These are phyloP conservation scores for Arctostaphylos glauca DNA, from an alignment of 148 eudicot species.

Conservation along the genomic window DNA sequence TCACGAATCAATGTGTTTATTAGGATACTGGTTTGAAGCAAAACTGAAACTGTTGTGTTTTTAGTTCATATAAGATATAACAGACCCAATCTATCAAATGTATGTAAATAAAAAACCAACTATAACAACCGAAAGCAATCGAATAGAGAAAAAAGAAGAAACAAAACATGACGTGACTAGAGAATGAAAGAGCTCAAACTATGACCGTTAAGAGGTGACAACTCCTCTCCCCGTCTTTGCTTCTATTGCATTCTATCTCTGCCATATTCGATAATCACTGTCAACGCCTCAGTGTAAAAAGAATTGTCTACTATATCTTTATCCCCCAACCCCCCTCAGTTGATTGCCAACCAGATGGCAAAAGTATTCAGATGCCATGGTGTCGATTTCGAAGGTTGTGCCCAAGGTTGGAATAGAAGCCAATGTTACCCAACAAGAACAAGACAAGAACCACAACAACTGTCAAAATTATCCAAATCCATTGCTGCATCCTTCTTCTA, in stretches of 20 bases:
- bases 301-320: background rate
- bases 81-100: conserved; percentile 17
- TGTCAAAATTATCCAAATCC: conserved; percentile 47
- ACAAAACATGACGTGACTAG: background rate
- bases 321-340: background rate
- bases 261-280: background rate
- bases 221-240: background rate
- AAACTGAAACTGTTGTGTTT: conserved; percentile 8
- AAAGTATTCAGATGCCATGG: conserved; percentile 21
- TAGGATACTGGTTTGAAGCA: background rate
- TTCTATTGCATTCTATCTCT: conserved; percentile 8
- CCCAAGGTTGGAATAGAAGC: conserved; percentile 32
- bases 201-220: background rate
- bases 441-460: conserved; percentile 37
- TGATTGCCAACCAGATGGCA: background rate
- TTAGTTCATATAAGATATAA: conserved; percentile 12
- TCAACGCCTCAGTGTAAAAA: background rate
- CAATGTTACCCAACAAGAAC: conserved; percentile 54
- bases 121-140: conserved; percentile 15
- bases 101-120: background rate
- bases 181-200: conserved; percentile 10
- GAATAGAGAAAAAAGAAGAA: background rate
- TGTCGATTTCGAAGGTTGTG: conserved; percentile 18
- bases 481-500: conserved; percentile 57
- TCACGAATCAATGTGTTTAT: conserved; percentile 11